Percentiles rank a stretch among this genome's conserved stretches.
Evolutionary conservation across 495 filamentous ascomycete species (phyloP).

Genomic region (Daldinia decipiens): DNA sequence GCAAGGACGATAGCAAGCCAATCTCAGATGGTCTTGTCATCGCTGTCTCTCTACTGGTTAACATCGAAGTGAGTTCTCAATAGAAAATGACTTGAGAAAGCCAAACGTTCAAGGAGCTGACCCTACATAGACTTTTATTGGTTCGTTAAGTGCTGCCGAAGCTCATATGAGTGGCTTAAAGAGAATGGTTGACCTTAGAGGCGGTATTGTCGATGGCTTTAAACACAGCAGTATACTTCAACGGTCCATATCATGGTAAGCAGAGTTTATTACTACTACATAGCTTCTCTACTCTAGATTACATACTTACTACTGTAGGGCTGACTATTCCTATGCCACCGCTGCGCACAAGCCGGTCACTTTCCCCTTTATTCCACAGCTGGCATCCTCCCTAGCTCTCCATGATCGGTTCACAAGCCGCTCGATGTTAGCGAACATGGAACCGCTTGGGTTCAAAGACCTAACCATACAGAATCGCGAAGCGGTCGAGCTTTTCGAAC

Average conservation of each 20-base stretch:
- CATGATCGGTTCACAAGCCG: constrained; percentile 43
- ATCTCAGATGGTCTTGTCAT: constrained; percentile 48
- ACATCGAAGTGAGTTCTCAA: constrained; percentile 39
- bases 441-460: constrained; percentile 27
- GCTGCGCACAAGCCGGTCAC: constrained; percentile 42
- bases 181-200: constrained; percentile 46
- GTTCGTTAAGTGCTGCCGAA: constrained; percentile 42
- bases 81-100: not conserved
- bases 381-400: constrained; percentile 42
- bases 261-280: not conserved
- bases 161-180: constrained; percentile 48
- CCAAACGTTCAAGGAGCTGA: not conserved
- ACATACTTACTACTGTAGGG: constrained; percentile 33
- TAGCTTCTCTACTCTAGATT: not conserved
- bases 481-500: constrained; percentile 43
- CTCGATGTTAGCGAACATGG: constrained; percentile 34
- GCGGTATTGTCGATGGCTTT: constrained; percentile 46
- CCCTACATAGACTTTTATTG: constrained; percentile 41
- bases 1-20: constrained; percentile 42
- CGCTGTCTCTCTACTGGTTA: constrained; percentile 46
- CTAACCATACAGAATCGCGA: constrained; percentile 41
- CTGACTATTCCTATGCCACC: constrained; percentile 48
- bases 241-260: constrained; percentile 48
- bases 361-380: constrained; percentile 47
- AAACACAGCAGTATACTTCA: constrained; percentile 46